Conservation (phyloP, 805 yeast species). For the Yamadazyma sp. region DNA sequence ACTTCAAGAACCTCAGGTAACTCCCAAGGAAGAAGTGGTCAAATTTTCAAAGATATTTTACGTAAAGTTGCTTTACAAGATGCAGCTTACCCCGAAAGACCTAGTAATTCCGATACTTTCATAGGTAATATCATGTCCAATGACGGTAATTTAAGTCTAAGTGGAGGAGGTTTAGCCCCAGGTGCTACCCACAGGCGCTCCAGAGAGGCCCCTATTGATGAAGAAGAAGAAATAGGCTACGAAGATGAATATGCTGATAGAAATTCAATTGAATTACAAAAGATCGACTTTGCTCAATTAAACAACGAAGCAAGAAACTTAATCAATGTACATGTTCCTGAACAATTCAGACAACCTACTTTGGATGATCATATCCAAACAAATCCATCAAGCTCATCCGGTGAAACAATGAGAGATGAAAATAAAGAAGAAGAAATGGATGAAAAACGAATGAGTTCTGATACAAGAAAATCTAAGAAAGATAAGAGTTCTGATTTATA, state of each 20-base stretch:
- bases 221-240: slow-evolving; percentile 22
- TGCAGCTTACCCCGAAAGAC: slow-evolving; percentile 21
- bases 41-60: slow-evolving; percentile 26
- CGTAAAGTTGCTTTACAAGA: slow-evolving; percentile 36
- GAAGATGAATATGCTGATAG: slow-evolving; percentile 17
- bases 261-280: slow-evolving; percentile 44
- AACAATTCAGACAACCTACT: slow-evolving; percentile 10
- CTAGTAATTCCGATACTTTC: slow-evolving; percentile 31
- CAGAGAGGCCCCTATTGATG: slow-evolving; percentile 22
- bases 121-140: slow-evolving; percentile 34
- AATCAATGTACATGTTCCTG: slow-evolving; percentile 47
- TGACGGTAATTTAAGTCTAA: slow-evolving; percentile 18
- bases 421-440: not conserved
- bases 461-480: slow-evolving; percentile 2
- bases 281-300: slow-evolving; percentile 39
- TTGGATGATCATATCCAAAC: slow-evolving; percentile 4
- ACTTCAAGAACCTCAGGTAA: slow-evolving; percentile 9
- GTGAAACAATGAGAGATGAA: slow-evolving; percentile 9
- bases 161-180: slow-evolving; percentile 43
- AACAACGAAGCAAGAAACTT: slow-evolving; percentile 54
- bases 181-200: slow-evolving; percentile 29
- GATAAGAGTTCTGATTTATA: slow-evolving; percentile 18
- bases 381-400: slow-evolving; percentile 7
- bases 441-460: slow-evolving; percentile 3
- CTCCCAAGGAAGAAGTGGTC: slow-evolving; percentile 12